Conservation (phyloP, 1,284 basidiomycete genomes). For the Austroboletus niveus region DNA sequence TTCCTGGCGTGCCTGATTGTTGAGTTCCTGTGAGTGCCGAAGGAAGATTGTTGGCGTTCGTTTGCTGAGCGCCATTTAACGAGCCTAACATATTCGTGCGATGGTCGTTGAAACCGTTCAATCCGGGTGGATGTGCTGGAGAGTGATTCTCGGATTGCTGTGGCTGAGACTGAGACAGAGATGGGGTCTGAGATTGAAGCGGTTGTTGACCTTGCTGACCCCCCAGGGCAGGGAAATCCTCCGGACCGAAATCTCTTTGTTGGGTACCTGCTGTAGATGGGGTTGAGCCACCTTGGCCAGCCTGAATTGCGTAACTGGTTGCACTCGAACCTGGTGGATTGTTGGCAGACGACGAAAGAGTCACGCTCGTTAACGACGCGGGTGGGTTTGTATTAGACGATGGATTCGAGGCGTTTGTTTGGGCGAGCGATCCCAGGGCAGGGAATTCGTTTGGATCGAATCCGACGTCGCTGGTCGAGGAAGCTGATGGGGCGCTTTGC, state of each 20-base stretch:
- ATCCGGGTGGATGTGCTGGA: constrained; percentile 59
- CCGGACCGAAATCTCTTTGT: constrained; percentile 70
- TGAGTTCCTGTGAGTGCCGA: constrained; percentile 26
- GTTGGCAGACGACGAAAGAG: constrained; percentile 34
- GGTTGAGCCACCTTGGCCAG: constrained; percentile 54
- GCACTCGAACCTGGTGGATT: constrained; percentile 34
- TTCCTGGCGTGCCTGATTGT: constrained; percentile 56
- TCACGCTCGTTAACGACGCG: constrained; percentile 19
- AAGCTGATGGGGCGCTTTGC: constrained; percentile 50
- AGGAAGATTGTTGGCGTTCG: constrained; percentile 14
- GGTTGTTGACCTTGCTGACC: constrained; percentile 43
- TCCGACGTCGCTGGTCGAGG: constrained; percentile 70
- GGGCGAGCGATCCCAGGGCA: constrained; percentile 64
- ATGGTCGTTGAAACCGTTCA: constrained; percentile 65
- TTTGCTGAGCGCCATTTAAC: constrained; percentile 37
- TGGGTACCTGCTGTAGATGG: constrained; percentile 42
- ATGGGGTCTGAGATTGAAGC: constrained; percentile 32
- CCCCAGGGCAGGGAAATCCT: constrained; percentile 81
- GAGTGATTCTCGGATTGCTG: constrained; percentile 39
- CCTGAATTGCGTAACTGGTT: constrained; percentile 73
- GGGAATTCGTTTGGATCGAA: constrained; percentile 86
- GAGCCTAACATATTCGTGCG: constrained; percentile 55
- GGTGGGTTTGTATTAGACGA: constrained; percentile 35
- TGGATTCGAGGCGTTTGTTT: constrained; percentile 35
- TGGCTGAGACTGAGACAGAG: constrained; percentile 33